Evolutionary conservation across 192 early-diverging fungal species (phyloP), one percentile per base, ranked within the genome.

Genomic region (Phycomyces blakesleeanus): DNA sequence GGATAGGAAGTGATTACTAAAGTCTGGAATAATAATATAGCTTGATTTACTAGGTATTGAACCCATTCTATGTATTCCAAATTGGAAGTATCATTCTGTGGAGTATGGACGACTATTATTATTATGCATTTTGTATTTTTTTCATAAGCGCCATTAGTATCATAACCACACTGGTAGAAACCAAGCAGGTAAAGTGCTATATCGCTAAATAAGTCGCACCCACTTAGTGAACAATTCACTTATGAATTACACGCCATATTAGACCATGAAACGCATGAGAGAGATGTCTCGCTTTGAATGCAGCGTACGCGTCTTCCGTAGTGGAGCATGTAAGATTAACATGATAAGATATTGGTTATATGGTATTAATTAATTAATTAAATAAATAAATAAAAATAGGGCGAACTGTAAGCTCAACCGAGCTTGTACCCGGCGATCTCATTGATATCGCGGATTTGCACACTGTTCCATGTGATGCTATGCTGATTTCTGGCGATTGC

Each of bases 351-450:
- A 40, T 24, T 8, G 14, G 27, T 66, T 0, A 55, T 10, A 24
- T 52, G 16, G 87, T 83, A 85, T 42, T 67, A 76, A 34, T 53
- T n/a, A n/a, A n/a, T n/a, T n/a, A n/a, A n/a, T n/a, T n/a, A n/a
- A n/a, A n/a, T n/a, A n/a, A n/a, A n/a, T n/a, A n/a, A 76, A 27
- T 44, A 20, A 63, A 0, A 27, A 20, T 49, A 75, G 63, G 66
- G 64, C 57, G 60, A 50, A 62, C 27, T 21, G 60, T 67, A 1
- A 61, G 58, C 41, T 64, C 67, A 3, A 41, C 64, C 20, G 90
- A 97, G n/a, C 78, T 99, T 62, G 89, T 97, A 11, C 95, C 96
- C 14, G 97, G 97, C 26, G 97, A 99, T 70, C 79, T 99, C 24
- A 89, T 97, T 70, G 93, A 97, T 71, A 74, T 91, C 2, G 77